Evolutionary conservation across 257 asterid species (phyloP).

Genomic region (Nicotiana undulata): DNA sequence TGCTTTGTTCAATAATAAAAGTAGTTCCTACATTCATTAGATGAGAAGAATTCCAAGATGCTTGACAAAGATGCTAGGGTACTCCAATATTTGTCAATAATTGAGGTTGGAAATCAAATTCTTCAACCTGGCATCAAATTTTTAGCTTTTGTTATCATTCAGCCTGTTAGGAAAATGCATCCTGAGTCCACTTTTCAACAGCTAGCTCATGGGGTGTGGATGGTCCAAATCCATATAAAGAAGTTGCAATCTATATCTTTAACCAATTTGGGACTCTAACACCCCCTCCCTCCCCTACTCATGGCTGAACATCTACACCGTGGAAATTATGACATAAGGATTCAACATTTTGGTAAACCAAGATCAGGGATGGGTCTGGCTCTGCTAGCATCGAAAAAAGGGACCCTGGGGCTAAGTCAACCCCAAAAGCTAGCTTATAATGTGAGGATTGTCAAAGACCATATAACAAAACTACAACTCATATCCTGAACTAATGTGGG

Average conservation of each 20-base stretch:
- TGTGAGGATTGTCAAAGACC: neutral
- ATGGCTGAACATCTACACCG: neutral
- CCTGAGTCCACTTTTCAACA: neutral
- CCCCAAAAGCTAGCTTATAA: neutral
- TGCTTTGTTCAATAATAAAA: neutral
- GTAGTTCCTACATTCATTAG: neutral
- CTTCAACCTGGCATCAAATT: neutral
- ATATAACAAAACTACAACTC: neutral
- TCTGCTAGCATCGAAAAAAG: neutral
- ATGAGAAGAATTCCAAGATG: neutral
- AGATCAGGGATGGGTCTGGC: neutral
- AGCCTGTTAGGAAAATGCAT: neutral
- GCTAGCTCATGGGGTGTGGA: neutral
- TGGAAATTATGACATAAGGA: neutral
- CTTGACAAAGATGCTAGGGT: neutral
- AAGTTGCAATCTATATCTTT: neutral
- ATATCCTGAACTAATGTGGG: neutral
- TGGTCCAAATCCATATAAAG: neutral
- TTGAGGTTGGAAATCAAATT: neutral
- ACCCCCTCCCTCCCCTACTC: neutral
- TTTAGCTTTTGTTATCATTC: neutral
- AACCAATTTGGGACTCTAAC: neutral
- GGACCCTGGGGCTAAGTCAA: neutral
- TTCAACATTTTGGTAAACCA: neutral
- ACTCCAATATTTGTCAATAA: neutral